These are phyloP conservation scores for Cenchrus fungigraminus DNA, from an alignment of 176 grass and related monocot genomes.

Conservation along the genomic window DNA sequence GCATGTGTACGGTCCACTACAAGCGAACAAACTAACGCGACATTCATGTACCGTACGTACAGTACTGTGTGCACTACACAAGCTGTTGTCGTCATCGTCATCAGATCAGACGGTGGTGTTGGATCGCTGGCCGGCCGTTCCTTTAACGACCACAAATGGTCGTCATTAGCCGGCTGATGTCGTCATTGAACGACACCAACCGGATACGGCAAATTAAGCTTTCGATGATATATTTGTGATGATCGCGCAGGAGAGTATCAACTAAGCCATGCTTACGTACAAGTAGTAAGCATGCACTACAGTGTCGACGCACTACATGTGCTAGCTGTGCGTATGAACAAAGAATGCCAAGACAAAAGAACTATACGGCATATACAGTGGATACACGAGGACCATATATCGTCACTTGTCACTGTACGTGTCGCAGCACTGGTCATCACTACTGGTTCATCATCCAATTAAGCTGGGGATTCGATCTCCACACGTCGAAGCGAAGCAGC, in stretches of 20 bases:
- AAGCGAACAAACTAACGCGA: neutral
- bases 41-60: neutral
- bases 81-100: neutral
- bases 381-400: constrained; percentile 10
- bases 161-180: too few relatives aligned
- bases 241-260: neutral
- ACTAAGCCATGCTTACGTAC: neutral
- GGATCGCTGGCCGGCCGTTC: neutral
- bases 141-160: too few relatives aligned
- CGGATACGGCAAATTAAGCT: too few relatives aligned
- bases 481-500: constrained; percentile 3
- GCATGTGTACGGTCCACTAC: neutral
- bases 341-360: constrained; percentile 7
- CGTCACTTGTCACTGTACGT: neutral
- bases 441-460: neutral
- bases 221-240: too few relatives aligned
- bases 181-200: too few relatives aligned
- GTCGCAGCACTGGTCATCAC: neutral
- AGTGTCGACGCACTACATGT: neutral
- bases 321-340: constrained; percentile 18
- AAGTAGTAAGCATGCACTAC: neutral
- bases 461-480: neutral
- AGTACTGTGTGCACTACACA: neutral
- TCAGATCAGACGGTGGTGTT: neutral
- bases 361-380: constrained; percentile 6